Base-by-base conservation (phyloP, 2,329 filamentous ascomycete species). In the Dothistroma septosporum region DNA sequence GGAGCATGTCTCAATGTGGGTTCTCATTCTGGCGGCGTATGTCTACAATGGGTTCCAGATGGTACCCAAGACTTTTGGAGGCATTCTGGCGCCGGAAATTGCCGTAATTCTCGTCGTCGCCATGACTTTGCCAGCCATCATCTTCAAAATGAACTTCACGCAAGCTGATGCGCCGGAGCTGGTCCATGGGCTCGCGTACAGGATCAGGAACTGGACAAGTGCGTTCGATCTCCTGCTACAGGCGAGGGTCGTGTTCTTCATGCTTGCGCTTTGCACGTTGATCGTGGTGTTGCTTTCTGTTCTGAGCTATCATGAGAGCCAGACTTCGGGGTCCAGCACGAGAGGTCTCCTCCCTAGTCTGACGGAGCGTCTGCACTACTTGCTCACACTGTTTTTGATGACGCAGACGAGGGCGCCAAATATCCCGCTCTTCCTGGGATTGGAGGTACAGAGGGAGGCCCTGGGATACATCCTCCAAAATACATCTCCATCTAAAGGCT, bases 131-230 rank as follows among this genome's bases (percentile, higher is more conserved):
- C 78, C 82, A 16, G 89, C 90, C 0, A 82, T 94, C 22, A 81
- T 87, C 4, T 99, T 97, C 81, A 99, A 99, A 76, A 78, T 97
- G 24, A 87, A 88, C 1, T 97, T 97, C 72, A 94, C 92, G 0
- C 84, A 86, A 52, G 87, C 91, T 57, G 94, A 97, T 74, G 90
- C 92, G 0, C 92, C 93, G 0, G 94, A 97, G 73, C 71, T 62
- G 33, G 75, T 86, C 19, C 73, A 82, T 22, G 77, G 75, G 53
- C 78, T 86, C 14, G 82, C 72, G 19, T 64, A 60, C 14, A 59
- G 62, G 35, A 60, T 75, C n/a, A 63, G 72, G 55, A 59, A 64
- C 1, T 66, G 61, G 59, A 73, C 68, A 2, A 64, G 58, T 10
- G 31, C 61, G 6, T 63, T 74, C 21, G 68, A 72, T 57, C 67